Percentiles rank a stretch among this genome's conserved stretches.
Conservation (phyloP, 768 basidiomycete genomes). For the Suillus hirtellus region DNA sequence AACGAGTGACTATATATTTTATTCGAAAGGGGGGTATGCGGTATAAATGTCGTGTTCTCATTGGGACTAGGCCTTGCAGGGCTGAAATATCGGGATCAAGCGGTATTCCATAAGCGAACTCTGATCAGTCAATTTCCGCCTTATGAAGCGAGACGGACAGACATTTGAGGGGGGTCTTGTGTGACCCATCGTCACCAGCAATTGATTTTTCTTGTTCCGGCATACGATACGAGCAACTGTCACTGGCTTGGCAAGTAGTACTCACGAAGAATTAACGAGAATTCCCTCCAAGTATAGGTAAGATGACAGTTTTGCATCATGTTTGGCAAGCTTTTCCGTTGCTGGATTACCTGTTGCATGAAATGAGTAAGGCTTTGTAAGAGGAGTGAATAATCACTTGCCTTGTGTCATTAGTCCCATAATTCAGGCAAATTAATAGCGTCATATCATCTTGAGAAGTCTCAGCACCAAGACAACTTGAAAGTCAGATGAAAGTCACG, state of each 20-base stretch:
- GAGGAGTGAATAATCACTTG: neutral
- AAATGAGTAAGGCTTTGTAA: neutral
- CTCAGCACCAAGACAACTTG: neutral
- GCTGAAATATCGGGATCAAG: neutral
- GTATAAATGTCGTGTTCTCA: neutral
- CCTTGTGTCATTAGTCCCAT: neutral
- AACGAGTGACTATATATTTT: neutral
- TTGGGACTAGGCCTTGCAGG: neutral
- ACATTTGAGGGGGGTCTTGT: neutral
- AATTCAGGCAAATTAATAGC: neutral
- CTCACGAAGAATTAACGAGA: neutral
- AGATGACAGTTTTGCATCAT: neutral
- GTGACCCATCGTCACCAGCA: neutral
- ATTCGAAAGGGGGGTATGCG: neutral
- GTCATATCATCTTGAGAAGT: neutral
- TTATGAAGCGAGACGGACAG: neutral
- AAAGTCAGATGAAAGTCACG: neutral
- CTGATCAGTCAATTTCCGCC: neutral
- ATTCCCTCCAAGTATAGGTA: neutral
- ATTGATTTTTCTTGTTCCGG: slow-evolving; percentile 4
- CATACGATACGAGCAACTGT: neutral
- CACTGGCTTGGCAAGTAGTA: neutral
- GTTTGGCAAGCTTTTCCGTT: neutral
- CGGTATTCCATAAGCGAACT: neutral
- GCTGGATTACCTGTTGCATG: neutral